Base-by-base conservation (phyloP, 73 alveolate species). In the Paramecium biaurelia region DNA sequence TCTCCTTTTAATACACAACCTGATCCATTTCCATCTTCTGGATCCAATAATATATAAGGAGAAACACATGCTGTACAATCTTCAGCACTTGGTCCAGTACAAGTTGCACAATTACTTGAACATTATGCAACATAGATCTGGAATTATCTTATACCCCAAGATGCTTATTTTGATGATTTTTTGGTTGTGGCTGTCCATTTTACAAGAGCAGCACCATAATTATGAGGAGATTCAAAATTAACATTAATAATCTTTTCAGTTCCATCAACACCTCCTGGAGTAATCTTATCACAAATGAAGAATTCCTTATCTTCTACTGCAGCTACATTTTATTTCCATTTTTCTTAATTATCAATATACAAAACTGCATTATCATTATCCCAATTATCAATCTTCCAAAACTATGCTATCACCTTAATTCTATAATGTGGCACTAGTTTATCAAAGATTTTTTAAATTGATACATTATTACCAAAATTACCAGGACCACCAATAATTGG, bases 331-430 rank as follows among this genome's bases (percentile, higher is more conserved):
- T 41, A 41, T 26, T 21, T 23, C 70, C 70, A 79, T 45, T 47
- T 79, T 23, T 23, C 70, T 43, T 41, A 21, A 30, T 45, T 47
- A 45, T 79, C 90, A 12, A 79, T 34, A 24, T 5, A 18, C 15
- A 79, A 24, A 38, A 21, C 28, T 10, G 74, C 70, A 30, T 23
- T 18, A 43, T 79, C 90, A 79, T 34, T 79, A 18, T 38, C 70
- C 90, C 90, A 79, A 24, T 41, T 79, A 79, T 79, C 90, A 47
- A 79, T 45, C 30, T 79, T 79, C 90, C 90, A 79, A 45, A 79
- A 79, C 43, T 79, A 45, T 18, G 35, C 70, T 24, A 30, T 38
- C 32, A 79, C 74, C 14, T 43, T 43, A 11, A 79, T 20, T 79
- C 76, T 47, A 43, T 43, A 79, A 79, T 79, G 90, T 30, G 90